Evolutionary conservation across 495 filamentous ascomycete species (phyloP), one percentile per base, ranked within the genome.

Genomic region (Annulohypoxylon nitens): DNA sequence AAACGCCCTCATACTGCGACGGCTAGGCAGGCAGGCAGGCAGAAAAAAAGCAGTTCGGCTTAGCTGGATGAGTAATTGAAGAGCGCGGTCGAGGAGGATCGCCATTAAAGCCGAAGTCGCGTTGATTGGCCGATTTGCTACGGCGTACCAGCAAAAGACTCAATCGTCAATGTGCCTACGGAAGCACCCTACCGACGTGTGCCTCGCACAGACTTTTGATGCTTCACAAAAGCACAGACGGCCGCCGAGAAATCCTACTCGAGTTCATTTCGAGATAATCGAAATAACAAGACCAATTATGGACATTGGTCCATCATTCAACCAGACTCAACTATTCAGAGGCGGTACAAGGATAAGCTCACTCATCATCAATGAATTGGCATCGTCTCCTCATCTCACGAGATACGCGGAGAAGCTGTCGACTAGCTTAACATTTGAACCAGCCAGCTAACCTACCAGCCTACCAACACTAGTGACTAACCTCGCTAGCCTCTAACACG

Each of bases 401-500:
- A 30, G 30, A 30, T 30, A 30, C 30, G 30, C 30, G 30, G 30
- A 30, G 30, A 30, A 30, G 30, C 30, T 30, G 30, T 30, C 30
- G 30, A 30, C 30, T 30, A 30, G 30, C 30, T 30, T 30, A 30
- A 30, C 30, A 30, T 30, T 30, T 30, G 30, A 30, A 30, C 30
- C 30, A 30, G 30, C 30, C 30, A 30, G 30, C 30, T 30, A 30
- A 30, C 30, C 3, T 30, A 30, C 3, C 30, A 30, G 30, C 30
- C 30, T 30, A 30, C 30, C 30, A 30, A 30, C 30, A 61, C 64
- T 64, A 68, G 43, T 43, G 39, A 43, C 39, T 43, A 43, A 43
- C 67, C 72, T 75, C 64, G 63, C 67, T 60, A 39, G 50, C 39
- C 45, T 60, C 48, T 67, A 63, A 66, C 67, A 59, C 64, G 53